These are phyloP conservation scores for Vigna trinervia DNA, from an alignment of 306 rosid species.

Conservation along the genomic window DNA sequence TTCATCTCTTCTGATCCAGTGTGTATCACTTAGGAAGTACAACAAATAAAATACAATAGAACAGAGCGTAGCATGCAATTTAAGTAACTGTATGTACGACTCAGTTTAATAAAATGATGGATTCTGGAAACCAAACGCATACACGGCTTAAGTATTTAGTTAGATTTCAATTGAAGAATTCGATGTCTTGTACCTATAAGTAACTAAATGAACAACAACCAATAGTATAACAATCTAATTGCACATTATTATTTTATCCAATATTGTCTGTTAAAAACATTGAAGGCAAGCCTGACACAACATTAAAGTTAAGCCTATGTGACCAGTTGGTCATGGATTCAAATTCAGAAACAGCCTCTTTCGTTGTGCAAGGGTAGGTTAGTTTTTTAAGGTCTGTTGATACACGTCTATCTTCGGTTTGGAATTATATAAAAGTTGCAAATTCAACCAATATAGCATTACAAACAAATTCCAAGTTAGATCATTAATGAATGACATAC, in stretches of 20 bases:
- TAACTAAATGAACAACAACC: conserved; percentile 2
- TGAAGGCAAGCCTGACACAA: no score
- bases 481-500: background rate
- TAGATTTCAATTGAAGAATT: background rate
- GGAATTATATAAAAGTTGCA: background rate
- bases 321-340: no score
- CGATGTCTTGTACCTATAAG: background rate
- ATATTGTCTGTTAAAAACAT: background rate
- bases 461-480: background rate
- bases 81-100: background rate
- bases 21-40: background rate
- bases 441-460: background rate
- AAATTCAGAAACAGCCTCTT: no score
- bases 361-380: no score
- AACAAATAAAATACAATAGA: background rate
- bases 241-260: background rate
- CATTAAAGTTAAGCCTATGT: no score
- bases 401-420: background rate
- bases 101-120: background rate
- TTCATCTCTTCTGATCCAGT: conserved; percentile 1
- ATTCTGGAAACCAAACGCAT: background rate
- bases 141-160: background rate
- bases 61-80: background rate
- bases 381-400: background rate
- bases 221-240: background rate